A percentile compares a stretch with the other conserved stretches of the same genome.
phyloP scores from a whole-genome alignment of 345 rosid species.

The Gossypium arboreum region DNA sequence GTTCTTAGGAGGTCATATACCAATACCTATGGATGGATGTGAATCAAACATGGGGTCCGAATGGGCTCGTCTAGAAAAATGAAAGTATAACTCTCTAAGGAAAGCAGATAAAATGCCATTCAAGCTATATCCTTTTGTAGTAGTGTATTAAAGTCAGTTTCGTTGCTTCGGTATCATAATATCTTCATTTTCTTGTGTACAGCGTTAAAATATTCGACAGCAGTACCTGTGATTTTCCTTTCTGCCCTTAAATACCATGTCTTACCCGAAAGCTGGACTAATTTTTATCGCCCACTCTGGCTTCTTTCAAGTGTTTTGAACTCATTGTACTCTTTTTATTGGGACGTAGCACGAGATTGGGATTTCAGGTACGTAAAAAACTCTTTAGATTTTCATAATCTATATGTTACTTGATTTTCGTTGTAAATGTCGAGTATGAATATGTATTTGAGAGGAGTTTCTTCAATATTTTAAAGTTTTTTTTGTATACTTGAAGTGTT shows the following conservation, averaged over 20 bases:
- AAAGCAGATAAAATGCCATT: background rate
- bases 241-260: constrained; percentile 33
- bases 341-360: constrained; percentile 97
- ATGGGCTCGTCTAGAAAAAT: background rate
- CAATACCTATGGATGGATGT: no score
- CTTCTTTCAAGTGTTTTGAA: constrained; percentile 75
- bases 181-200: constrained; percentile 36
- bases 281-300: constrained; percentile 87
- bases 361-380: constrained; percentile 65
- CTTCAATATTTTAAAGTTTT: background rate
- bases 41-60: no score
- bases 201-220: constrained; percentile 89
- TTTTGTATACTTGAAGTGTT: no score
- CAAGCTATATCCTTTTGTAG: background rate
- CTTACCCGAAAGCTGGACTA: constrained; percentile 69
- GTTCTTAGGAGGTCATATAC: no score
- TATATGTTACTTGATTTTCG: background rate
- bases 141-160: background rate
- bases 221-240: constrained; percentile 25
- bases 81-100: background rate
- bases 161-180: constrained; percentile 11
- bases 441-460: background rate
- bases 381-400: constrained; percentile 1
- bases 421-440: background rate
- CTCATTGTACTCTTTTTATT: constrained; percentile 84